phyloP scores from a whole-genome alignment of 78 protist genomes.

The Guillardia theta region DNA sequence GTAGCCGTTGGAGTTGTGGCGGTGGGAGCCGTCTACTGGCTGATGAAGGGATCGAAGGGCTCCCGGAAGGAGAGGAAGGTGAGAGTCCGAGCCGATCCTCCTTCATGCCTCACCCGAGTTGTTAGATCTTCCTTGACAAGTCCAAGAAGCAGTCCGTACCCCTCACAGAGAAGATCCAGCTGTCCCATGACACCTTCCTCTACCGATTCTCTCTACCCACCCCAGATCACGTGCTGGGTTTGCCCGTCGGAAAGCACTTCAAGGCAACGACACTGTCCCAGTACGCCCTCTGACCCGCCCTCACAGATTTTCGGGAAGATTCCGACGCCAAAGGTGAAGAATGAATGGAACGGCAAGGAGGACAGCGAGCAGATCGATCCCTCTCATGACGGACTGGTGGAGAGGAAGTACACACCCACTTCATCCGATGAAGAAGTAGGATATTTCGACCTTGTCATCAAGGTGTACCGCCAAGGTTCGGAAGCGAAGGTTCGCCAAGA shows the following conservation, averaged over 20 bases:
- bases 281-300: not conserved
- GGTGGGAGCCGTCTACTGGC: not conserved
- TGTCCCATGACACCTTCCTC: not conserved
- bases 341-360: not conserved
- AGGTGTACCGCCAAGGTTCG: not conserved
- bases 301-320: not conserved
- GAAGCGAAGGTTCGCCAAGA: too few relatives aligned
- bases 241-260: conserved; percentile 67
- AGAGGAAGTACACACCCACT: conserved; percentile 32
- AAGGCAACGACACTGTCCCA: not conserved
- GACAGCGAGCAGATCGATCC: not conserved
- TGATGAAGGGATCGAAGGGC: not conserved
- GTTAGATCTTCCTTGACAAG: not conserved
- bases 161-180: not conserved
- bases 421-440: not conserved
- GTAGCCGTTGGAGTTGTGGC: not conserved
- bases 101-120: not conserved
- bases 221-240: conserved; percentile 49
- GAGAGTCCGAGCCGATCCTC: not conserved
- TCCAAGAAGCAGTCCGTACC: not conserved
- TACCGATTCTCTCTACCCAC: conserved; percentile 57
- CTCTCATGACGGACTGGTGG: not conserved
- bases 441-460: conserved; percentile 35
- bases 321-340: not conserved
- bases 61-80: too few relatives aligned